Percentiles rank a stretch among this genome's conserved stretches.
Conservation (phyloP, 305 asterid species). For the Nicotiana rustica region DNA sequence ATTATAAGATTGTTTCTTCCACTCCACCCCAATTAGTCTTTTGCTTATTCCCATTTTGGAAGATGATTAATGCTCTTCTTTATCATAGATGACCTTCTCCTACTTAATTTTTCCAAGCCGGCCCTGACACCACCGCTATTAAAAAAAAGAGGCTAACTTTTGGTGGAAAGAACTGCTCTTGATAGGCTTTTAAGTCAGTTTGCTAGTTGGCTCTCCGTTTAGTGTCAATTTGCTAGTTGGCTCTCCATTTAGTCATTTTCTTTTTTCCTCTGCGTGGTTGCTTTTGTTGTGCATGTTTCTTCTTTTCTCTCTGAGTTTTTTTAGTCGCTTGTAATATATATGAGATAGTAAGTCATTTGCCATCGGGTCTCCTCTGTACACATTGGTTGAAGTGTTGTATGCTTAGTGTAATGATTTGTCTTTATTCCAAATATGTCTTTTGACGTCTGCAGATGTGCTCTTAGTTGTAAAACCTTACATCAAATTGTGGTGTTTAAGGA, state of each 20-base stretch:
- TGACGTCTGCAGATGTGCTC: conserved; percentile 16
- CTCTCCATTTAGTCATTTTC: conserved; percentile 11
- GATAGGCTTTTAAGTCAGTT: conserved; percentile 6
- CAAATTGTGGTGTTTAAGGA: conserved; percentile 1
- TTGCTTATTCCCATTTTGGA: conserved; percentile 25
- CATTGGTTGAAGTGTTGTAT: background rate
- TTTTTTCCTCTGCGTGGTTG: background rate
- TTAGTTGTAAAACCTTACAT: conserved; percentile 18
- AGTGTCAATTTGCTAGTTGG: background rate
- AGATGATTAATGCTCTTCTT: conserved; percentile 16
- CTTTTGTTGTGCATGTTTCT: background rate
- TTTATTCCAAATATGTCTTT: conserved; percentile 20
- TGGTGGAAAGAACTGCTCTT: background rate
- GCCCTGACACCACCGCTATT: background rate
- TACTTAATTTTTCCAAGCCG: no score
- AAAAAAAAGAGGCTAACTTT: background rate
- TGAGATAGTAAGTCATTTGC: background rate
- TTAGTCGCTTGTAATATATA: background rate
- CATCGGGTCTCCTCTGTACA: background rate
- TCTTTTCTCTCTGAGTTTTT: background rate
- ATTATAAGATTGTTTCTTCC: conserved; percentile 14
- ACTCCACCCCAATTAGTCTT: conserved; percentile 23
- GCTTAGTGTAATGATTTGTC: conserved; percentile 6
- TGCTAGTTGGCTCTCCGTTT: background rate
- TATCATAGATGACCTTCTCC: background rate